Base-by-base conservation (phyloP, 768 basidiomycete genomes). In the Tulasnella sp. region DNA sequence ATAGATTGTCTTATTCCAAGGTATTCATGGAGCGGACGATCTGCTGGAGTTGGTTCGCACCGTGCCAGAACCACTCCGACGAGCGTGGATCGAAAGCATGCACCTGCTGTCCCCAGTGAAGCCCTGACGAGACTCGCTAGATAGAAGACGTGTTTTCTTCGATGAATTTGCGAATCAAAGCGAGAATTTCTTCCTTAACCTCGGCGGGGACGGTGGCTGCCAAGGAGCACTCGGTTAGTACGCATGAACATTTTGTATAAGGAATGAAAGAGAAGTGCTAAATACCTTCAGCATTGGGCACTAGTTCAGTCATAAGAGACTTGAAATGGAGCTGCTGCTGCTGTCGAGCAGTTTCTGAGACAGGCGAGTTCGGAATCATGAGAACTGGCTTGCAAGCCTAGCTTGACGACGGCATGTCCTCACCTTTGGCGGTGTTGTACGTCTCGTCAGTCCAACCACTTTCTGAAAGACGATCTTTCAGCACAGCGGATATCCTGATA, bases 241-340 rank as follows among this genome's bases (percentile, higher is more conserved):
- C 35, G 6, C 15, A 35, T 9, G 11, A 51, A 29, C 48, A n/a
- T 4, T 1, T 16, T 10, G 18, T 23, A 5, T 26, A 6, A 35
- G 20, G 13, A 26, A 26, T 37, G 73, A 26, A 16, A 37, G 57
- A n/a, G n/a, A 75, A 61, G 74, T 48, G 11, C 46, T 10, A 40
- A 13, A 16, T 2, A 75, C 75, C 75, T 61, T 75, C 75, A 26
- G 75, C 75, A 20, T 75, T 75, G 75, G 75, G 75, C 13, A 61
- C 57, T 3, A 75, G 20, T 32, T 75, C 75, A 26, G 46, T 51
- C 35, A 75, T 61, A 18, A 75, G 75, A 10, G 75, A 18, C 39
- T 75, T 55, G 57, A 75, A 75, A 42, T 75, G 75, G 20, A 75
- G 55, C n/a, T 29, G 48, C 23, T 55, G 48, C 55, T 75, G 74